Percentiles rank a stretch among this genome's conserved stretches.
Evolutionary conservation across 2,329 filamentous ascomycete species (phyloP).

Genomic region (Aspergillus sojae): DNA sequence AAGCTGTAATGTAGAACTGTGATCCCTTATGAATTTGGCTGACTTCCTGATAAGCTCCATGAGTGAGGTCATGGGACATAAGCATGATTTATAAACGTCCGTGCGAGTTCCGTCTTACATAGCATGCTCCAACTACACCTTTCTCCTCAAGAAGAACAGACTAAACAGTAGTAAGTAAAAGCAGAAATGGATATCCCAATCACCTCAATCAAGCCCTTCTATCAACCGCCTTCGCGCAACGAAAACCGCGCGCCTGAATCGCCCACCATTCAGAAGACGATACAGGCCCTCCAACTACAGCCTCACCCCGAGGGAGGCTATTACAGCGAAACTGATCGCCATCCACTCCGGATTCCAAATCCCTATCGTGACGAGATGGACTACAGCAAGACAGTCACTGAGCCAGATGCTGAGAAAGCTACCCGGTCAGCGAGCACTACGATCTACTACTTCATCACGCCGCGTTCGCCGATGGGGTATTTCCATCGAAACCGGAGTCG

Average conservation of each 20-base stretch:
- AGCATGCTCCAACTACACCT: neutral
- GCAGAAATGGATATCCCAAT: neutral
- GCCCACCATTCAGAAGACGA: constrained; percentile 38
- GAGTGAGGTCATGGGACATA: neutral
- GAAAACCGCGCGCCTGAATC: constrained; percentile 26
- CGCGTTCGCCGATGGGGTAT: constrained; percentile 55
- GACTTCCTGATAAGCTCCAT: neutral
- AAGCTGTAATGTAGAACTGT: neutral
- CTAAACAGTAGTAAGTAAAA: neutral
- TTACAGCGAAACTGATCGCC: constrained; percentile 64
- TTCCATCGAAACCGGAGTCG: constrained; percentile 67
- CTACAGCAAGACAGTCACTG: constrained; percentile 25
- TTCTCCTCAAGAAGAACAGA: neutral
- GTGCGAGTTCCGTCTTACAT: neutral
- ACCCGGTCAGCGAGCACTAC: constrained; percentile 60
- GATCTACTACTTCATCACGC: constrained; percentile 68
- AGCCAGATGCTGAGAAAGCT: constrained; percentile 35
- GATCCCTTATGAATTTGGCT: neutral
- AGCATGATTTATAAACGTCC: neutral
- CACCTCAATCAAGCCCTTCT: neutral
- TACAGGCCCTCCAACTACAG: constrained; percentile 51
- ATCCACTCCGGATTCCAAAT: constrained; percentile 56
- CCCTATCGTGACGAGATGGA: constrained; percentile 38
- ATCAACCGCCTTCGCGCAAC: neutral
- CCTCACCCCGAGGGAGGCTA: constrained; percentile 67